phyloP scores from a whole-genome alignment of 345 rosid species.

The Cardamine chenopodiifolia region DNA sequence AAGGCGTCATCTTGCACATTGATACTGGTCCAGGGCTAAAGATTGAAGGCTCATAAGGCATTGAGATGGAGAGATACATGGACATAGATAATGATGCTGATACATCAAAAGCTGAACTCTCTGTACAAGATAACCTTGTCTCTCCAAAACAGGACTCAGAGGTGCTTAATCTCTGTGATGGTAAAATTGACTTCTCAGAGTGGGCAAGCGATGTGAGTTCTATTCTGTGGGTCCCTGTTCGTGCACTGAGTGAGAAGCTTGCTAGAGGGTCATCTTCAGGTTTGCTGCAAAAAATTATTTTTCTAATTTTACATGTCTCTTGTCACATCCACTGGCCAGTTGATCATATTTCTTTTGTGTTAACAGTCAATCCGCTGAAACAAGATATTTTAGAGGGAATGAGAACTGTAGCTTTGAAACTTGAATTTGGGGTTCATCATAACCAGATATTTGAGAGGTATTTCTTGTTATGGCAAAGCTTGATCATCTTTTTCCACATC shows the following conservation, averaged over 20 bases:
- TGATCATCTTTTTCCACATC: conserved; percentile 8
- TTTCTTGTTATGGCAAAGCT: conserved; percentile 23
- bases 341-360: conserved; percentile 35
- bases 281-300: conserved; percentile 39
- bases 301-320: conserved; percentile 34
- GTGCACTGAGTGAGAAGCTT: conserved; percentile 73
- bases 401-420: conserved; percentile 96
- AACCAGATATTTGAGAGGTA: conserved; percentile 95
- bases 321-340: conserved; percentile 29
- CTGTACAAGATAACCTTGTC: conserved; percentile 43
- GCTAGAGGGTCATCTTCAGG: conserved; percentile 94
- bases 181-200: conserved; percentile 75
- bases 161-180: conserved; percentile 60
- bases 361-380: conserved; percentile 65
- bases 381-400: conserved; percentile 88
- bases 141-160: conserved; percentile 54
- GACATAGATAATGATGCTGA: conserved; percentile 40
- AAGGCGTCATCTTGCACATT: conserved; percentile 83
- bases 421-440: conserved; percentile 85
- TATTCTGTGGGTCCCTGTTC: conserved; percentile 86
- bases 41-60: conserved; percentile 69
- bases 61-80: conserved; percentile 79
- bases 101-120: conserved; percentile 36
- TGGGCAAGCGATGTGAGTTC: conserved; percentile 84
- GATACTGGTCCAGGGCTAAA: conserved; percentile 96